A percentile compares a stretch with the other conserved stretches of the same genome.
These are phyloP conservation scores for Cyphellophora attinorum DNA, from an alignment of 2,329 filamentous ascomycete genomes.

Conservation along the genomic window DNA sequence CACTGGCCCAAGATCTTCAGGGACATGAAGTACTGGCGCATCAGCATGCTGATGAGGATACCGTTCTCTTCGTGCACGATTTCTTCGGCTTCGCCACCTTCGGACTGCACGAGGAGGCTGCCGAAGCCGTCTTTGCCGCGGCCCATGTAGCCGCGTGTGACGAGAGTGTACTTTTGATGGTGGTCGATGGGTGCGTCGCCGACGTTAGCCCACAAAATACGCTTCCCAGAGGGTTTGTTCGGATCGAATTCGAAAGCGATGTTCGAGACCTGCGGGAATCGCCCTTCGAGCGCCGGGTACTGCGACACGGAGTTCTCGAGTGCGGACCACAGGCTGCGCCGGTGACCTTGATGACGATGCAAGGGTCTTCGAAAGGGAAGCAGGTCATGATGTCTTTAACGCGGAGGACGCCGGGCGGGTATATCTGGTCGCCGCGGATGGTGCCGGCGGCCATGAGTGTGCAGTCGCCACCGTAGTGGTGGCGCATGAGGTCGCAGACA, in stretches of 20 bases:
- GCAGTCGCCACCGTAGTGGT: slow-evolving; percentile 72
- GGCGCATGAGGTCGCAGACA: slow-evolving; percentile 82
- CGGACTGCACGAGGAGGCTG: slow-evolving; percentile 62
- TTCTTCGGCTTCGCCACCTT: slow-evolving; percentile 68
- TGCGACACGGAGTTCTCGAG: slow-evolving; percentile 74
- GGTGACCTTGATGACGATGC: slow-evolving; percentile 63
- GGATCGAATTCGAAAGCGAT: slow-evolving; percentile 68
- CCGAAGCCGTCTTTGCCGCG: slow-evolving; percentile 79
- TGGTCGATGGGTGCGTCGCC: slow-evolving; percentile 52
- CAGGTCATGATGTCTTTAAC: slow-evolving; percentile 79
- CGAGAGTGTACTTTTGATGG: slow-evolving; percentile 58
- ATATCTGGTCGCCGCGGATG: slow-evolving; percentile 80
- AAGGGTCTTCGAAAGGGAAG: slow-evolving; percentile 87
- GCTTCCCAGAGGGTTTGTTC: slow-evolving; percentile 46
- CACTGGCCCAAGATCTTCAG: slow-evolving; percentile 72
- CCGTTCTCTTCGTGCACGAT: slow-evolving; percentile 80
- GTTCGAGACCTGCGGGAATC: slow-evolving; percentile 80
- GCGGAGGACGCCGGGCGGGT: slow-evolving; percentile 66
- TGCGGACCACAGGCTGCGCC: slow-evolving; percentile 69
- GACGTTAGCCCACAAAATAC: slow-evolving; percentile 55
- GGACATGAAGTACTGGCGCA: slow-evolving; percentile 86
- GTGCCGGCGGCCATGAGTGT: slow-evolving; percentile 77
- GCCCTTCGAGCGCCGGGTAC: slow-evolving; percentile 73
- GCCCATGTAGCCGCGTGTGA: slow-evolving; percentile 81
- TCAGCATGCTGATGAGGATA: slow-evolving; percentile 72